Base-by-base conservation (phyloP, 2,329 filamentous ascomycete genomes). In the Aspergillus quadricinctus region DNA sequence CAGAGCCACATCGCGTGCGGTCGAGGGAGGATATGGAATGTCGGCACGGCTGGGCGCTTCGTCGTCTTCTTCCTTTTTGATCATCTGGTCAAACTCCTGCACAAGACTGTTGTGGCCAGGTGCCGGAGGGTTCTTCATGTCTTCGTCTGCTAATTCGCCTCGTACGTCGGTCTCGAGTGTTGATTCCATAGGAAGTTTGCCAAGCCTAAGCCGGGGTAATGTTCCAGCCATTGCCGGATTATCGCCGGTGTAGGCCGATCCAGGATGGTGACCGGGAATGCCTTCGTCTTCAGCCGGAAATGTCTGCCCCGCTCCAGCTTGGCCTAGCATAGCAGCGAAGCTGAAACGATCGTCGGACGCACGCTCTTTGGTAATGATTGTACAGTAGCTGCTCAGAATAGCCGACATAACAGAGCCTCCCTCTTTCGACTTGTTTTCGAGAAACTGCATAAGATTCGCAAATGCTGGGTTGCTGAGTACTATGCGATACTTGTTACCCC, bases 1-100 rank as follows among this genome's bases (percentile, higher is more conserved):
- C 78, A 97, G 90, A 28, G 90, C 85, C 7, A 99, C 92, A 66
- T 99, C 94, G 59, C 92, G 84, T 3, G 92, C 91, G 19, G 92
- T 84, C 0, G 93, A 95, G 4, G 92, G 89, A 1, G 94, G 94
- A 23, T 95, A 84, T 2, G 94, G 93, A 23, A 97, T 83, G 25
- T 92, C 88, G 17, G 88, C 81, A 46, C 92, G 84, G 49, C 80
- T 87, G 1, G 92, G 92, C 0, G 82, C 90, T 69, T 97, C 94
- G 27, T 88, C 88, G 52, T 88, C 88, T 35, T 96, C 92, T 73
- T 97, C 94, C 27, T 88, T 85, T 77, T 99, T 99, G 60, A 88
- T 88, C 70, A 88, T 89, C 53, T 88, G 83, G 63, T 97, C 93
- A 63, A 95, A 96, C 63, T 94, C 90, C 21, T 97, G 90, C 0